These are phyloP conservation scores for Teratosphaeria epicoccoides DNA, from an alignment of 2,329 filamentous ascomycete species.

Conservation along the genomic window DNA sequence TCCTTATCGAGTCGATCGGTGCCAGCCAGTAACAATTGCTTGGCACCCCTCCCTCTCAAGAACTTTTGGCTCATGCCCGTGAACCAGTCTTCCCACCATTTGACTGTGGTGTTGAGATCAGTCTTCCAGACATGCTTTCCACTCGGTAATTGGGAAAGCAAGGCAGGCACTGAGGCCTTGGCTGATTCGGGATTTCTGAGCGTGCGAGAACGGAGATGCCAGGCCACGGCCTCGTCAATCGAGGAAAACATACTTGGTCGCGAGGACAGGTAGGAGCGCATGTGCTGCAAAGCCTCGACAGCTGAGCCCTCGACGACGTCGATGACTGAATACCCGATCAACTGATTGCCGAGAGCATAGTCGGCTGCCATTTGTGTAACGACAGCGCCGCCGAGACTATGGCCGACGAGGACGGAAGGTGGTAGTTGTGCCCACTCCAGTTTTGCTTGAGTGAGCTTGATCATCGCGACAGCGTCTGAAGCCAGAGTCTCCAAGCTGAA, in stretches of 20 bases:
- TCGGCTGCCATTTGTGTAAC: slow-evolving; percentile 70
- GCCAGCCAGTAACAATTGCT: slow-evolving; percentile 73
- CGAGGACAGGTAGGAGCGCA: slow-evolving; percentile 82
- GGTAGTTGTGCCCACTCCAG: slow-evolving; percentile 68
- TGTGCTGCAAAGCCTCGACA: slow-evolving; percentile 86
- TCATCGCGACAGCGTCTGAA: slow-evolving; percentile 58
- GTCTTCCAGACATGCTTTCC: slow-evolving; percentile 70
- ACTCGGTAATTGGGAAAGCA: slow-evolving; percentile 42
- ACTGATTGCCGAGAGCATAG: slow-evolving; percentile 45
- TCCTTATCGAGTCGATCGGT: slow-evolving; percentile 87
- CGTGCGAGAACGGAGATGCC: slow-evolving; percentile 84
- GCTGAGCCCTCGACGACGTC: slow-evolving; percentile 94
- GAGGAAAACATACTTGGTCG: slow-evolving; percentile 70
- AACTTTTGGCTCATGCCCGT: slow-evolving; percentile 81
- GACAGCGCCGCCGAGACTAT: slow-evolving; percentile 86
- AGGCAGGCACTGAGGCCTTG: slow-evolving; percentile 70
- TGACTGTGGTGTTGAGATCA: slow-evolving; percentile 69
- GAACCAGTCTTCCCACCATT: slow-evolving; percentile 95
- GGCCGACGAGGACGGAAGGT: slow-evolving; percentile 71
- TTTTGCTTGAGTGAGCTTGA: slow-evolving; percentile 52
- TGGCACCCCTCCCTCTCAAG: slow-evolving; percentile 67
- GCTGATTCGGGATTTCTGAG: slow-evolving; percentile 77
- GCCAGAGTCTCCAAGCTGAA: slow-evolving; percentile 64
- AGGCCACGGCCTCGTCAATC: slow-evolving; percentile 72
- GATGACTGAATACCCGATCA: slow-evolving; percentile 80